These are phyloP conservation scores for Solanum habrochaites DNA, from an alignment of 257 asterid genomes.

Conservation along the genomic window DNA sequence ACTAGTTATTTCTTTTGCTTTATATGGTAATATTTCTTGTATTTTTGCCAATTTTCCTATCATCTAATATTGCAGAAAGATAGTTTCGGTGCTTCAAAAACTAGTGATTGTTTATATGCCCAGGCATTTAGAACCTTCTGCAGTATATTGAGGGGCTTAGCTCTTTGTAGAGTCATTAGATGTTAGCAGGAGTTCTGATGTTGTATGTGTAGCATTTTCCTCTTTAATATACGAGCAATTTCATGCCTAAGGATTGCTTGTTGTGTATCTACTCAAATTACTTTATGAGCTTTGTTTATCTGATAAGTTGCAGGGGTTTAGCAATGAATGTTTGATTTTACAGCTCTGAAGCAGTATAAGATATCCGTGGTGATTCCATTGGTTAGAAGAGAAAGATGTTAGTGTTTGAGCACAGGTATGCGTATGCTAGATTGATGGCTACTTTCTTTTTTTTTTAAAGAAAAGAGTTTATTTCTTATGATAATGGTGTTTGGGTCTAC, in stretches of 20 bases:
- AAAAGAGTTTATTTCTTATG: background rate
- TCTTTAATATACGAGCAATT: slow-evolving; percentile 1
- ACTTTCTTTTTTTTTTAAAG: background rate
- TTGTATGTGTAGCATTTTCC: slow-evolving; percentile 26
- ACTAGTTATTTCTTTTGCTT: slow-evolving; percentile 6
- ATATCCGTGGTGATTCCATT: background rate
- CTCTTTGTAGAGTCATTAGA: slow-evolving; percentile 19
- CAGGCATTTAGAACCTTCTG: slow-evolving; percentile 22
- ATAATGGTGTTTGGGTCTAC: background rate
- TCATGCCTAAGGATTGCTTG: background rate
- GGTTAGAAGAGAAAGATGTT: background rate
- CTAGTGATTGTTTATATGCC: slow-evolving; percentile 12
- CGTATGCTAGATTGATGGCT: background rate
- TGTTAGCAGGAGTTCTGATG: slow-evolving; percentile 23
- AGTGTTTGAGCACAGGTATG: background rate
- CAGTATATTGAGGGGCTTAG: slow-evolving; percentile 5
- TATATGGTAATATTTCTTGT: slow-evolving; percentile 23
- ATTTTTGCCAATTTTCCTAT: background rate
- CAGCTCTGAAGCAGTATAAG: background rate
- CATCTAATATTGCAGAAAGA: slow-evolving; percentile 22
- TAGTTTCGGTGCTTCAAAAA: slow-evolving; percentile 28
- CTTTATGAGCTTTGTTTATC: background rate
- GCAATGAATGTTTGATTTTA: background rate
- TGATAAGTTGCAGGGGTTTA: background rate
- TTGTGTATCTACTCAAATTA: background rate